Percentiles rank a stretch among this genome's conserved stretches.
phyloP scores from a whole-genome alignment of 805 yeast genomes.

The Wickerhamiella alocasiicola region DNA sequence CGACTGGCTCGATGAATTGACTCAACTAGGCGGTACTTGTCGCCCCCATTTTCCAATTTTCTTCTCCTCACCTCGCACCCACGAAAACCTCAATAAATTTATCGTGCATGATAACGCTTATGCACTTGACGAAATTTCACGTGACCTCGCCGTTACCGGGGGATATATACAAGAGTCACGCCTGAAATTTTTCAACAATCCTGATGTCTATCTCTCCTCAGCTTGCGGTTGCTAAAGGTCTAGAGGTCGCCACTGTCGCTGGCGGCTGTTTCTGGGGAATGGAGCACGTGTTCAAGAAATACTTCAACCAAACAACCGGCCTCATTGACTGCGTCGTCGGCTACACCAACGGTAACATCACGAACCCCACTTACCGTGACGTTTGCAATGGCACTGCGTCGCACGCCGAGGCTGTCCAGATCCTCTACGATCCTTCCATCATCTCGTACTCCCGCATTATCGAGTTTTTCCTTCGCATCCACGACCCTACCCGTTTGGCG shows the following conservation, averaged over 20 bases:
- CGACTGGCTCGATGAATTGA: too few species aligned
- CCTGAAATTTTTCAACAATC: too few species aligned
- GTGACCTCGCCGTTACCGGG: too few species aligned
- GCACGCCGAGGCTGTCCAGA: constrained; percentile 74
- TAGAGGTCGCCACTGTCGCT: constrained; percentile 35
- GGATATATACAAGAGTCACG: too few species aligned
- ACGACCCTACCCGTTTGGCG: constrained; percentile 81
- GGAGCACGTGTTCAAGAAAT: constrained; percentile 67
- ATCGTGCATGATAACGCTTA: too few species aligned
- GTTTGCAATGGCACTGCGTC: constrained; percentile 72
- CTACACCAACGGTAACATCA: constrained; percentile 60
- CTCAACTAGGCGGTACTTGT: too few species aligned
- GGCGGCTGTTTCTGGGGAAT: constrained; percentile 48
- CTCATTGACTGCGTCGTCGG: constrained; percentile 75
- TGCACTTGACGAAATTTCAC: too few species aligned
- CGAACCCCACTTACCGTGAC: constrained; percentile 47
- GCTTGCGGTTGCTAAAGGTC: constrained; percentile 4
- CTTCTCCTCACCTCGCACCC: too few species aligned
- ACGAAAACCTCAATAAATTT: too few species aligned
- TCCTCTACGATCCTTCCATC: constrained; percentile 63
- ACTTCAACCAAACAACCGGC: constrained; percentile 47
- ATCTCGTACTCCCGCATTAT: constrained; percentile 49
- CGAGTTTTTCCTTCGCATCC: constrained; percentile 80
- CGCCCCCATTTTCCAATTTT: too few species aligned
- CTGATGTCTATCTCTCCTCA: constrained; percentile 8